Evolutionary conservation across 495 filamentous ascomycete genomes (phyloP).

Genomic region (Daldinia bambusicola): DNA sequence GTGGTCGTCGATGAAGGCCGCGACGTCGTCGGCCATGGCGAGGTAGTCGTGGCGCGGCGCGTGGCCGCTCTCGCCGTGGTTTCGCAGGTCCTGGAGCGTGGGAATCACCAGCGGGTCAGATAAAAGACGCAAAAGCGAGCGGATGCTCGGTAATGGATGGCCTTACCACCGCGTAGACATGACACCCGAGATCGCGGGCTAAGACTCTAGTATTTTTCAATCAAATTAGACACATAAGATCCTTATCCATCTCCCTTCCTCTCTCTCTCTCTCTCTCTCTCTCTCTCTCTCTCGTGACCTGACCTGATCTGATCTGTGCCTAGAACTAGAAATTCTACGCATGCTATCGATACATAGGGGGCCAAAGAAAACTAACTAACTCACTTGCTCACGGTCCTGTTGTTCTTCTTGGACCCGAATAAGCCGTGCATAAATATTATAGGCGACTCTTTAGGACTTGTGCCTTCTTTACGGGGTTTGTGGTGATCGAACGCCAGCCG

Average conservation of each 20-base stretch:
- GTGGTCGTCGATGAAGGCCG: slow-evolving; percentile 80
- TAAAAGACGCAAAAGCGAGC: neutral
- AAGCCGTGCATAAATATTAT: slow-evolving; percentile 93
- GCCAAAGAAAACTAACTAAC: slow-evolving; percentile 46
- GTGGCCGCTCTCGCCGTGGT: slow-evolving; percentile 93
- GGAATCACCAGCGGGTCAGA: slow-evolving; percentile 26
- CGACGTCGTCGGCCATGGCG: slow-evolving; percentile 87
- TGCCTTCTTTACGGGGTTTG: slow-evolving; percentile 55
- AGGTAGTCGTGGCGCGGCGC: slow-evolving; percentile 79
- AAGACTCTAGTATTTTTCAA: slow-evolving; percentile 71
- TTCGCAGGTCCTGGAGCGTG: slow-evolving; percentile 82
- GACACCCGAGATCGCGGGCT: slow-evolving; percentile 80
- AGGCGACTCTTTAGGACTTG: slow-evolving; percentile 63
- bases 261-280: neutral
- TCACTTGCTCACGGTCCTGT: slow-evolving; percentile 96
- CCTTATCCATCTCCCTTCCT: neutral
- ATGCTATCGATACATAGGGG: neutral
- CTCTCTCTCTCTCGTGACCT: neutral
- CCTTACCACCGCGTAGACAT: slow-evolving; percentile 84
- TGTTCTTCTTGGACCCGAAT: slow-evolving; percentile 96
- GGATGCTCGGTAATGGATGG: slow-evolving; percentile 10
- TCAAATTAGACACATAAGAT: slow-evolving; percentile 11
- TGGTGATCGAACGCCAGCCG: slow-evolving; percentile 69
- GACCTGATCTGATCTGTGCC: neutral
- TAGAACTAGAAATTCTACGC: neutral